These are phyloP conservation scores for Wickerhamomyces alni DNA, from an alignment of 805 yeast species.

Conservation along the genomic window DNA sequence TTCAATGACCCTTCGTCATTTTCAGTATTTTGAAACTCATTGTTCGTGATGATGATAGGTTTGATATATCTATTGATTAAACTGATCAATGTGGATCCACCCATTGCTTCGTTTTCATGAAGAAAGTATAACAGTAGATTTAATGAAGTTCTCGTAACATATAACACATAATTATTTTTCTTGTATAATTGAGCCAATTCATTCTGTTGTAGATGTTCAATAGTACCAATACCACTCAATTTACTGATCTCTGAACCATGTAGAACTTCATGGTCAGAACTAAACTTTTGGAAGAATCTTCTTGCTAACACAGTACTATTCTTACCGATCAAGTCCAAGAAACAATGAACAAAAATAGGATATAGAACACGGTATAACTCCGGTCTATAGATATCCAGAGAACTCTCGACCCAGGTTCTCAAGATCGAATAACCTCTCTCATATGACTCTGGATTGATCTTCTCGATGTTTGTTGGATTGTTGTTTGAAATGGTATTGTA, in stretches of 20 bases:
- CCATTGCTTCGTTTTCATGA: constrained; percentile 87
- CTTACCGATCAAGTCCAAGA: constrained; percentile 68
- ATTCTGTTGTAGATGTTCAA: constrained; percentile 79
- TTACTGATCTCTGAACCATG: constrained; percentile 75
- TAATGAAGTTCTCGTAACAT: constrained; percentile 77
- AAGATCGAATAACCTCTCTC: constrained; percentile 75
- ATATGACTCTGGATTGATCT: constrained; percentile 53
- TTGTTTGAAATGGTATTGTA: constrained; percentile 7
- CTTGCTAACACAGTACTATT: constrained; percentile 58
- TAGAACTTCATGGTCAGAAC: constrained; percentile 62
- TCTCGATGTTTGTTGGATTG: constrained; percentile 14
- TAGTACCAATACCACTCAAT: constrained; percentile 67
- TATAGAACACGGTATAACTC: constrained; percentile 79
- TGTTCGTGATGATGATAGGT: constrained; percentile 35
- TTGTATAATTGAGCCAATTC: constrained; percentile 73
- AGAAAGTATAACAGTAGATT: constrained; percentile 79
- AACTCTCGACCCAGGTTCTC: constrained; percentile 84
- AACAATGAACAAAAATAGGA: constrained; percentile 91
- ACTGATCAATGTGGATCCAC: constrained; percentile 83
- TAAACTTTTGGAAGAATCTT: constrained; percentile 67
- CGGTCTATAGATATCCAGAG: constrained; percentile 85
- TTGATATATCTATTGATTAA: constrained; percentile 79
- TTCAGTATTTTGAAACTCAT: constrained; percentile 30
- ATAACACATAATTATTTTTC: constrained; percentile 64
- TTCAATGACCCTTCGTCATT: constrained; percentile 32